phyloP scores from a whole-genome alignment of 257 asterid species.

The Echium plantagineum region DNA sequence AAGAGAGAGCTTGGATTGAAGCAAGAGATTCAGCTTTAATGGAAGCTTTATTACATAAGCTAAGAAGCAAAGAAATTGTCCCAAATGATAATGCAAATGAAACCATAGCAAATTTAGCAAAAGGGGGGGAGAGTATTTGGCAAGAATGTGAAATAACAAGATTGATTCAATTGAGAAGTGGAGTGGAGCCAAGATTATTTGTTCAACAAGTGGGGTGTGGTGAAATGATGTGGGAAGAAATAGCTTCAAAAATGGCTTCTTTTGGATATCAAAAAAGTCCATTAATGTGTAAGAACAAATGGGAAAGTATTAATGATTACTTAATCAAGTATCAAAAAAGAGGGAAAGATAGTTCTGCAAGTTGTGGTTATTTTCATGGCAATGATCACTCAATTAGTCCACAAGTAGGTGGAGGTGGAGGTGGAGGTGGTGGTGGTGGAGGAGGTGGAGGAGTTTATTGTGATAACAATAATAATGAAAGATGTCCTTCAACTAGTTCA shows the following conservation, averaged over 20 bases:
- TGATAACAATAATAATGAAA: slow-evolving; percentile 10
- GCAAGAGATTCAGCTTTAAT: slow-evolving; percentile 55
- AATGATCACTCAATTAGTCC: slow-evolving; percentile 22
- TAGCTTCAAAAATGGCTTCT: slow-evolving; percentile 46
- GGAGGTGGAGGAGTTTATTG: slow-evolving; percentile 3
- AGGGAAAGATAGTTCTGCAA: slow-evolving; percentile 45
- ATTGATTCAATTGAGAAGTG: slow-evolving; percentile 39
- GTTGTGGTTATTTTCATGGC: slow-evolving; percentile 13
- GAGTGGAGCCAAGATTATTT: slow-evolving; percentile 34
- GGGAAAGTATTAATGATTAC: slow-evolving; percentile 48
- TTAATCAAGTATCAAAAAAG: slow-evolving; percentile 44
- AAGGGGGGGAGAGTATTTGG: slow-evolving; percentile 28
- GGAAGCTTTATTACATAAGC: slow-evolving; percentile 46
- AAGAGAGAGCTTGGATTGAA: slow-evolving; percentile 83
- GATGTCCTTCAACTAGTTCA: slow-evolving; percentile 15
- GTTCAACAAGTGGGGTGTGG: slow-evolving; percentile 19
- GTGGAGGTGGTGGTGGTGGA: slow-evolving; percentile 6
- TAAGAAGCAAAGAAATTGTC: slow-evolving; percentile 28
- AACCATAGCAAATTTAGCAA: slow-evolving; percentile 17
- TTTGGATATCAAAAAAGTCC: slow-evolving; percentile 60
- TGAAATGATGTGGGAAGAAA: slow-evolving; percentile 49
- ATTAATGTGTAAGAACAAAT: slow-evolving; percentile 46
- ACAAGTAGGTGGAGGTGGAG: slow-evolving; percentile 24
- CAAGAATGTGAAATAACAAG: slow-evolving; percentile 42
- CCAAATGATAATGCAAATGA: slow-evolving; percentile 24